These are phyloP conservation scores for Murraya koenigii DNA, from an alignment of 345 rosid genomes.

Conservation along the genomic window DNA sequence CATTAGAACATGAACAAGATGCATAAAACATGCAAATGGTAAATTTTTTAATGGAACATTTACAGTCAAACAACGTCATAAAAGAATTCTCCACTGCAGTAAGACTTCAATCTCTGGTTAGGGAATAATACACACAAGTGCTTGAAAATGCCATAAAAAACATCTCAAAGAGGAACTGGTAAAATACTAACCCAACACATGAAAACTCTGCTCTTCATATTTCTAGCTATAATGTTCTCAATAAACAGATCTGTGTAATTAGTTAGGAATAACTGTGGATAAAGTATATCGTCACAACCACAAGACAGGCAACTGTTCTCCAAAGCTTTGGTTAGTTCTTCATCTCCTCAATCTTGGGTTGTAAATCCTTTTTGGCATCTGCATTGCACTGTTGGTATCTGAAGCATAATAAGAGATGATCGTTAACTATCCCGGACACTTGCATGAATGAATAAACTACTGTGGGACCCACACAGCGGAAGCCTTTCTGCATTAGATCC, in stretches of 20 bases:
- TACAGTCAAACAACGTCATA: conserved; percentile 1
- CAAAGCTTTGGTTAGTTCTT: conserved; percentile 21
- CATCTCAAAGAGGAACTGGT: background rate
- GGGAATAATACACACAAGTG: conserved; percentile 23
- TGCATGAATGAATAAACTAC: conserved; percentile 88
- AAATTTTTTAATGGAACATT: background rate
- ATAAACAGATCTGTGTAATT: conserved; percentile 12
- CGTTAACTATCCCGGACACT: conserved; percentile 71
- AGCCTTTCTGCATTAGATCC: conserved; percentile 91
- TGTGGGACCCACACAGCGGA: conserved; percentile 88
- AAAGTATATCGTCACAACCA: conserved; percentile 15
- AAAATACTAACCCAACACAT: conserved; percentile 7
- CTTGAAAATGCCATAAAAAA: conserved; percentile 14
- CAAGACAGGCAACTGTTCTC: conserved; percentile 27
- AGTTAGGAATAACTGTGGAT: conserved; percentile 16
- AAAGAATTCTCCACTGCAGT: background rate
- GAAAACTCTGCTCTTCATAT: conserved; percentile 8
- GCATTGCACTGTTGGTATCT: conserved; percentile 60
- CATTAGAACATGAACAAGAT: background rate
- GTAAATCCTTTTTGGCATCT: conserved; percentile 21
- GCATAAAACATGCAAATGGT: background rate
- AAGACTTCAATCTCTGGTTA: conserved; percentile 11
- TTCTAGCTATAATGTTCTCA: conserved; percentile 15
- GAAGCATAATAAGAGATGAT: conserved; percentile 74
- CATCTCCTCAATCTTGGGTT: conserved; percentile 25